Percentiles rank a stretch among this genome's conserved stretches.
Conservation (phyloP, 352 stramenopile genomes). For the Phytophthora ramorum region DNA sequence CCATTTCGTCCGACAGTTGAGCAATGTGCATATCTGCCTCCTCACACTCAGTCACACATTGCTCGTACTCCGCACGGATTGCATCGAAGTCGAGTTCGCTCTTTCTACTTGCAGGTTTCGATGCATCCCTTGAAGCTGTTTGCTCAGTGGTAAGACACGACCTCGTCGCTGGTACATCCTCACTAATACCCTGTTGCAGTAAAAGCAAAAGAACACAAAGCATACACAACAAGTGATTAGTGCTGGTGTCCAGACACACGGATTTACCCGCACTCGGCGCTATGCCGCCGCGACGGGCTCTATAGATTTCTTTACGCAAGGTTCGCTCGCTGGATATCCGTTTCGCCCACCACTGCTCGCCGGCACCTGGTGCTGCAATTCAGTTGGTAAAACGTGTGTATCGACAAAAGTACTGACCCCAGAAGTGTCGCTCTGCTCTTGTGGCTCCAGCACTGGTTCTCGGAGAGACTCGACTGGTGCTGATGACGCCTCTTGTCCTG, state of each 20-base stretch:
- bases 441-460: constrained; percentile 5
- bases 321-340: constrained; percentile 27
- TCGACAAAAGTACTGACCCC: constrained; percentile 43
- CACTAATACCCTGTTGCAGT: constrained; percentile 27
- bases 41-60: constrained; percentile 37
- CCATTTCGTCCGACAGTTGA: constrained; percentile 38
- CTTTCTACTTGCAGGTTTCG: background rate
- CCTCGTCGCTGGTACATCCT: background rate
- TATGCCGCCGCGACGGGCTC: constrained; percentile 33
- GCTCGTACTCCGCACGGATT: constrained; percentile 37
- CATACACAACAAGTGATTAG: constrained; percentile 45
- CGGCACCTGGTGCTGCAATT: constrained; percentile 30
- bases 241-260: constrained; percentile 24
- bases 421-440: constrained; percentile 22
- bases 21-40: constrained; percentile 36
- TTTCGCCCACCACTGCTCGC: constrained; percentile 35
- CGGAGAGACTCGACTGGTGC: background rate
- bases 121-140: background rate
- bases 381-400: constrained; percentile 30
- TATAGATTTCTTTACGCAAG: constrained; percentile 51
- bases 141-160: constrained; percentile 1
- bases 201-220: constrained; percentile 26
- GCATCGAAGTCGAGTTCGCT: constrained; percentile 30
- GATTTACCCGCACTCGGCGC: constrained; percentile 35
- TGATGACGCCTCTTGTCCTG: constrained; percentile 1